Base-by-base conservation (phyloP, 306 rosid genomes). In the Herpetospermum pedunculosum region DNA sequence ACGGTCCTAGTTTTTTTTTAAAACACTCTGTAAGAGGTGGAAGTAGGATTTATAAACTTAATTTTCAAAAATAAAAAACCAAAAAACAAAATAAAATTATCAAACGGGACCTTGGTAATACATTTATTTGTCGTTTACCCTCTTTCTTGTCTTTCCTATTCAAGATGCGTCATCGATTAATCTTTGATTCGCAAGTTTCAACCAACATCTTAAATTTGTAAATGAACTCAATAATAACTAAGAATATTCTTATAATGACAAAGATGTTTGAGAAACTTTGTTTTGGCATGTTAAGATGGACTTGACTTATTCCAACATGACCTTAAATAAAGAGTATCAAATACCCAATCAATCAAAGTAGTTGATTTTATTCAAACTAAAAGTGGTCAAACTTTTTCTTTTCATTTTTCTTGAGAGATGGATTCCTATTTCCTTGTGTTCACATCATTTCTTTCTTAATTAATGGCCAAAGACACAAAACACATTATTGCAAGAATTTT, bases 281-380 rank as follows among this genome's bases (percentile, higher is more conserved):
- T 13, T 14, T 29, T 14, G 41, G 67, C 41, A 30, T 59, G 25
- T 4, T 59, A 30, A 16, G 2, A 59, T 16, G 25, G 67, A 59
- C 67, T 57, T 59, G 67, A 59, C 70, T 62, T 62, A 34, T 32
- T 62, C 70, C 43, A 62, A 62, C 69, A 62, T 34, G 3, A 7
- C 69, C 46, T 18, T 8, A 1, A 62, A 3, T n/a, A n/a, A 8
- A 34, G 28, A 62, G 28, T 34, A 34, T 62, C 69, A 34, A 62
- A 32, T 62, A n/a, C 46, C 69, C 43, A 8, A 18, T 7, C 28
- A 34, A 62, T 18, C 25, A 34, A 25, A 12, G 14, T 19, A 19
- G 14, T 52, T 52, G 58, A n/a, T n/a, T n/a, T n/a, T n/a, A 52
- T 52, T 52, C 18, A 54, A 25, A 57, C 19, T 28, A 28, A 28